phyloP scores from a whole-genome alignment of 73 alveolate species.

The Paramecium sonneborni region DNA sequence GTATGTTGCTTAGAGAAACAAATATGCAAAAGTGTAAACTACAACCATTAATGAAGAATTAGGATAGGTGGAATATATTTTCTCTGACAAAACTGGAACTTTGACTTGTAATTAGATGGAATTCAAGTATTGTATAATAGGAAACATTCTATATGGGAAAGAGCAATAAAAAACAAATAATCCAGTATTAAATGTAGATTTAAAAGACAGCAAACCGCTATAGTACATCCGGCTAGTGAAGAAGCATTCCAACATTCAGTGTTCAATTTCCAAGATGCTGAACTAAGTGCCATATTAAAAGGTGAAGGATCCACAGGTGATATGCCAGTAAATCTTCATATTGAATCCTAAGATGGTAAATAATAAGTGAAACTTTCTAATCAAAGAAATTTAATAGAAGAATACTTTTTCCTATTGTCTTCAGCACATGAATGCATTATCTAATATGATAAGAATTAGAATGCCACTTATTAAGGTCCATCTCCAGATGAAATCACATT shows the following conservation, averaged over 20 bases:
- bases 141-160: conserved; percentile 59
- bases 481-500: conserved; percentile 93
- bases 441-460: conserved; percentile 70
- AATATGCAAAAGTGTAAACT: conserved; percentile 73
- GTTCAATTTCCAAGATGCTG: conserved; percentile 26
- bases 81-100: conserved; percentile 91
- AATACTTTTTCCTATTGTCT: conserved; percentile 70
- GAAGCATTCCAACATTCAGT: conserved; percentile 44
- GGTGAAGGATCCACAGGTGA: conserved; percentile 31
- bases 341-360: conserved; percentile 5
- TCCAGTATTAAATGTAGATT: conserved; percentile 7
- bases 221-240: not conserved
- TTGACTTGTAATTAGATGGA: conserved; percentile 85
- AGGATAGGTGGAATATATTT: conserved; percentile 84
- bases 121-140: conserved; percentile 76
- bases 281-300: not conserved
- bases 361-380: not conserved
- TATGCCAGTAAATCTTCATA: not conserved
- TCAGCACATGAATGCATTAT: conserved; percentile 87
- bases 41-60: conserved; percentile 85
- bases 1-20: conserved; percentile 66
- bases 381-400: conserved; percentile 9
- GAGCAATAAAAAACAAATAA: not conserved
- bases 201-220: conserved; percentile 45
- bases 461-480: conserved; percentile 77